These are phyloP conservation scores for Fusarium sp. DNA, from an alignment of 2,329 filamentous ascomycete genomes.

Conservation along the genomic window DNA sequence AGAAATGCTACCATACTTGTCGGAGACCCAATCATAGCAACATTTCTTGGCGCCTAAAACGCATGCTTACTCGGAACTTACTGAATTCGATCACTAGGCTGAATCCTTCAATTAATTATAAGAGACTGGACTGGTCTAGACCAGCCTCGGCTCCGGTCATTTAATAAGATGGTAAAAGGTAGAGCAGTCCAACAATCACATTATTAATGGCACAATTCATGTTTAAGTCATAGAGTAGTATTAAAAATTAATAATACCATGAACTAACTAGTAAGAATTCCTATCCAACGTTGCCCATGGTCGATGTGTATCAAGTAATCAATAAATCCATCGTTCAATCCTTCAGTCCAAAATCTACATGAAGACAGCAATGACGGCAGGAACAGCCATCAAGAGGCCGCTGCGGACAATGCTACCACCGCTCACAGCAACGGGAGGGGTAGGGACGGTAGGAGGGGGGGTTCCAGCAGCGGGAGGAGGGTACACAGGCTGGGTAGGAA, in stretches of 20 bases:
- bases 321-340: conserved; percentile 4
- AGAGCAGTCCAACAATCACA: too few relatives aligned
- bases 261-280: conserved; percentile 12
- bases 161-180: not conserved
- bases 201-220: not conserved
- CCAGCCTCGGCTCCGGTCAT: not conserved
- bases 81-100: not conserved
- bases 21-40: not conserved
- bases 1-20: not conserved
- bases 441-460: conserved; percentile 4
- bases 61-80: not conserved
- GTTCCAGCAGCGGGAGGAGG: conserved; percentile 9
- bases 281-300: not conserved
- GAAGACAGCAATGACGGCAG: conserved; percentile 26
- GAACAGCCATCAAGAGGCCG: conserved; percentile 26
- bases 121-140: not conserved
- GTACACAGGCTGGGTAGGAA: not conserved
- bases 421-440: conserved; percentile 23
- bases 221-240: not conserved
- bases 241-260: conserved; percentile 31
- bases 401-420: conserved; percentile 22
- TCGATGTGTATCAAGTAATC: not conserved
- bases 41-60: not conserved
- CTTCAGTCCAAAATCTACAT: conserved; percentile 12
- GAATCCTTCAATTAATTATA: not conserved